Conservation (phyloP, 768 basidiomycete species). For the Chalciporus pseudorubinellus region DNA sequence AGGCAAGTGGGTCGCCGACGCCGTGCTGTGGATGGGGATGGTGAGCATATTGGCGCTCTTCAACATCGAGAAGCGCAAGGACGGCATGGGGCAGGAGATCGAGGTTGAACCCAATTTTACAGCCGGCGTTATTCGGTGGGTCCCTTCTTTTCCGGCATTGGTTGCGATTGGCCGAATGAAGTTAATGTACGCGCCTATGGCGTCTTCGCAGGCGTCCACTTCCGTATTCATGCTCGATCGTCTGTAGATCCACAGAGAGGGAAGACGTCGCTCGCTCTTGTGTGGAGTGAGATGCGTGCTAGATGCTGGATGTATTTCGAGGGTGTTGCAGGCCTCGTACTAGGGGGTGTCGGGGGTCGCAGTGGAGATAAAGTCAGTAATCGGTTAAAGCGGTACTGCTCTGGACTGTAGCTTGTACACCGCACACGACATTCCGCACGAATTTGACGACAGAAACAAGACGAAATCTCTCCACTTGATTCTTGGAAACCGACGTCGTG, state of each 20-base stretch:
- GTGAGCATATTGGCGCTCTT: conserved; percentile 29
- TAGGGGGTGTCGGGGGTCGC: conserved; percentile 24
- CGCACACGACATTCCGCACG: conserved; percentile 14
- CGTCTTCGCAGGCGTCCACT: conserved; percentile 26
- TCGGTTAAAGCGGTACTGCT: no score
- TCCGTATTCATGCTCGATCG: conserved; percentile 31
- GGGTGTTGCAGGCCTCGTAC: no score
- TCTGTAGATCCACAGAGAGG: conserved; percentile 26
- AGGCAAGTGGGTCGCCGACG: conserved; percentile 32
- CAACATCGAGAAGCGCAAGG: conserved; percentile 22
- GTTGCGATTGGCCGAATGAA: conserved; percentile 2
- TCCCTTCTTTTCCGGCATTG: not conserved
- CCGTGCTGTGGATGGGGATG: conserved; percentile 31
- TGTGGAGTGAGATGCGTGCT: conserved; percentile 9
- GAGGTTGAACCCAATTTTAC: conserved; percentile 30
- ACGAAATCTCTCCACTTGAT: not conserved
- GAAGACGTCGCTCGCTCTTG: conserved; percentile 17
- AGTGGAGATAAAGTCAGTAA: not conserved
- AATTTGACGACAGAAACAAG: no score
- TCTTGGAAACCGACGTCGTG: conserved; percentile 8
- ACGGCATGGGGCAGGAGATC: conserved; percentile 20
- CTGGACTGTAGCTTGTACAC: not conserved
- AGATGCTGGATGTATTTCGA: not conserved
- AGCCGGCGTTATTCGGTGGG: conserved; percentile 33
- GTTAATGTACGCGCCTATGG: conserved; percentile 11